Evolutionary conservation across 306 rosid genomes (phyloP).

Genomic region (Betula pendula): DNA sequence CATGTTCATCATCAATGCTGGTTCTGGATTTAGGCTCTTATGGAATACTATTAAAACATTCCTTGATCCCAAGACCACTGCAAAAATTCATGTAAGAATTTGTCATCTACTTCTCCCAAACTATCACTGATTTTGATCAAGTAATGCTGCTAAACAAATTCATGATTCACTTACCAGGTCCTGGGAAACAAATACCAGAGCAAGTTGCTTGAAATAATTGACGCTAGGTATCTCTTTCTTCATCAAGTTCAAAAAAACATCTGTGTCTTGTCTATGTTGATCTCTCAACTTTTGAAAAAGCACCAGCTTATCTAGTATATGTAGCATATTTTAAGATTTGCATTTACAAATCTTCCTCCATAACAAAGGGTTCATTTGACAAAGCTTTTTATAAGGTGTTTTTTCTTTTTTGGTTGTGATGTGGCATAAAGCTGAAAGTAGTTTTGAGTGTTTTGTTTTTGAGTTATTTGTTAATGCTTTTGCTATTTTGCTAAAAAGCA

Average conservation of each 20-base stretch:
- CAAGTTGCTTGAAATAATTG: conserved; percentile 92
- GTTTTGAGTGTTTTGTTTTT: too few relatives aligned
- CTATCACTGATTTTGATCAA: conserved; percentile 17
- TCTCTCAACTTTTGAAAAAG: background rate
- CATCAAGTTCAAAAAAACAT: background rate
- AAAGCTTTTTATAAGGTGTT: too few relatives aligned
- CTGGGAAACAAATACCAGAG: conserved; percentile 92
- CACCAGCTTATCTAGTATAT: background rate
- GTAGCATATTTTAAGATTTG: background rate
- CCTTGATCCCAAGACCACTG: conserved; percentile 90
- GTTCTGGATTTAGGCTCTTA: conserved; percentile 89
- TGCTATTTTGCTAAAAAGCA: too few relatives aligned
- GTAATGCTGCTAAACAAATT: conserved; percentile 27
- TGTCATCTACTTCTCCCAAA: conserved; percentile 5
- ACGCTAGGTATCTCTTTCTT: conserved; percentile 55
- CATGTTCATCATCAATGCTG: conserved; percentile 97
- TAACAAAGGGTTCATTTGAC: too few relatives aligned
- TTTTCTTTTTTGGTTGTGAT: too few relatives aligned
- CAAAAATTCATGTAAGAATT: conserved; percentile 73
- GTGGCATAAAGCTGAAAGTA: too few relatives aligned
- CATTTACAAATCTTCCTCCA: background rate
- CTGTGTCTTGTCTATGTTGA: background rate
- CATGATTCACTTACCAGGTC: conserved; percentile 55
- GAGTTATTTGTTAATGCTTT: too few relatives aligned
- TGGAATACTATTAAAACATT: conserved; percentile 90